Percentiles rank a stretch among this genome's conserved stretches.
These are phyloP conservation scores for Entonaema liquescens DNA, from an alignment of 495 filamentous ascomycete genomes.

Conservation along the genomic window DNA sequence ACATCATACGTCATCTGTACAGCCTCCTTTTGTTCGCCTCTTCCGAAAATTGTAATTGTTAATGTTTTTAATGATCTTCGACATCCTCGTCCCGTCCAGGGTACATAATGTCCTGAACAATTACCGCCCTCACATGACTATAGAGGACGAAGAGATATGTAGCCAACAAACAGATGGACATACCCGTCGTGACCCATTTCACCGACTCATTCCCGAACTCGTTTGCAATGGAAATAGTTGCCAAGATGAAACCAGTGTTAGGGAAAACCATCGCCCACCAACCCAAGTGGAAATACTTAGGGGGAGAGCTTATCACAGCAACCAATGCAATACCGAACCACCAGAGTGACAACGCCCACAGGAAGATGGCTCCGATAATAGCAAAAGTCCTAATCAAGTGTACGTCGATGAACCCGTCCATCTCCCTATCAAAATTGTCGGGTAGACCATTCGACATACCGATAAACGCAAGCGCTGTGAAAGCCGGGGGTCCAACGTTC, in stretches of 20 bases:
- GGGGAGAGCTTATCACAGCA: slow-evolving; percentile 59
- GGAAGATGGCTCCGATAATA: slow-evolving; percentile 64
- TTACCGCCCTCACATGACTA: slow-evolving; percentile 63
- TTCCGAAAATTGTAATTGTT: background rate
- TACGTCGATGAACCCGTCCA: slow-evolving; percentile 43
- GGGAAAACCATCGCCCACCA: slow-evolving; percentile 71
- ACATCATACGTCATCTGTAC: slow-evolving; percentile 37
- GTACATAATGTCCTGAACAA: slow-evolving; percentile 67
- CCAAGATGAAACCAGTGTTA: slow-evolving; percentile 65
- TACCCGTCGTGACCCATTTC: slow-evolving; percentile 57
- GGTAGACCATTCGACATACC: slow-evolving; percentile 64
- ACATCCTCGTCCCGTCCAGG: slow-evolving; percentile 72
- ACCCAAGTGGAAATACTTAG: slow-evolving; percentile 61
- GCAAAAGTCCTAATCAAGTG: slow-evolving; percentile 62
- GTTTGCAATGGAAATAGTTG: slow-evolving; percentile 58
- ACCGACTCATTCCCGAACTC: slow-evolving; percentile 53
- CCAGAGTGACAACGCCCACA: slow-evolving; percentile 77
- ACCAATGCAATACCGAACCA: slow-evolving; percentile 70
- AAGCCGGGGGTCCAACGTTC: slow-evolving; percentile 72
- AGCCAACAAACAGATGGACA: slow-evolving; percentile 63
- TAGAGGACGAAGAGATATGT: slow-evolving; percentile 67
- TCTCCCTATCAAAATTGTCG: slow-evolving; percentile 45
- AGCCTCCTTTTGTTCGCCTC: slow-evolving; percentile 16
- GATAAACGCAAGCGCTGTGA: slow-evolving; percentile 74
- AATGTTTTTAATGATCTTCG: slow-evolving; percentile 39